Conservation (phyloP, 2,329 filamentous ascomycete species). For the Cephalotrichum gorgonifer region DNA sequence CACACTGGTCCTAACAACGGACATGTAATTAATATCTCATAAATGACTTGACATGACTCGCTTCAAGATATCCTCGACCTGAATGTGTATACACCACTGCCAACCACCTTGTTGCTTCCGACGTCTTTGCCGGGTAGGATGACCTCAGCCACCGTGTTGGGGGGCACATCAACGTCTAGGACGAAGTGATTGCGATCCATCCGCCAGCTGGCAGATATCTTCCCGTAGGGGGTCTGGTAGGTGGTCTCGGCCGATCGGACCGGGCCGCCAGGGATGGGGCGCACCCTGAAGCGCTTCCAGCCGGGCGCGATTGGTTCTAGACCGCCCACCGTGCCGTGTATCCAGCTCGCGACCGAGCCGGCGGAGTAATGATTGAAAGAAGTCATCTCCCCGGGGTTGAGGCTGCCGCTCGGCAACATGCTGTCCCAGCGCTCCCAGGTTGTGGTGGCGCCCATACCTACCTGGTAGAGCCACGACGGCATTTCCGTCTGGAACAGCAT, state of each 20-base stretch:
- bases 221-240: background rate
- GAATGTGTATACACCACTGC: background rate
- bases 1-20: too few species aligned
- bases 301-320: constrained; percentile 28
- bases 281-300: constrained; percentile 2
- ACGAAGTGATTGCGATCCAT: background rate
- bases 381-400: constrained; percentile 36
- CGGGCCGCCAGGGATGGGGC: constrained; percentile 6
- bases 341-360: constrained; percentile 36
- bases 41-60: too few species aligned
- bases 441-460: constrained; percentile 29
- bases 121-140: background rate
- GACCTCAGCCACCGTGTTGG: background rate
- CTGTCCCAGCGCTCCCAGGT: constrained; percentile 43
- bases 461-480: constrained; percentile 37
- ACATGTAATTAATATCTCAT: too few species aligned
- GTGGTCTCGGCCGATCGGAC: constrained; percentile 5
- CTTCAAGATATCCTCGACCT: too few species aligned
- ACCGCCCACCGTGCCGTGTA: constrained; percentile 31
- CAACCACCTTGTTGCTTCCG: background rate
- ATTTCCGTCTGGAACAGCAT: constrained; percentile 35
- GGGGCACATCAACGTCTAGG: background rate
- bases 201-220: background rate
- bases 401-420: constrained; percentile 27
- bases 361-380: constrained; percentile 42